Evolutionary conservation across 495 filamentous ascomycete genomes (phyloP).

Genomic region (Aspergillus indologenus): DNA sequence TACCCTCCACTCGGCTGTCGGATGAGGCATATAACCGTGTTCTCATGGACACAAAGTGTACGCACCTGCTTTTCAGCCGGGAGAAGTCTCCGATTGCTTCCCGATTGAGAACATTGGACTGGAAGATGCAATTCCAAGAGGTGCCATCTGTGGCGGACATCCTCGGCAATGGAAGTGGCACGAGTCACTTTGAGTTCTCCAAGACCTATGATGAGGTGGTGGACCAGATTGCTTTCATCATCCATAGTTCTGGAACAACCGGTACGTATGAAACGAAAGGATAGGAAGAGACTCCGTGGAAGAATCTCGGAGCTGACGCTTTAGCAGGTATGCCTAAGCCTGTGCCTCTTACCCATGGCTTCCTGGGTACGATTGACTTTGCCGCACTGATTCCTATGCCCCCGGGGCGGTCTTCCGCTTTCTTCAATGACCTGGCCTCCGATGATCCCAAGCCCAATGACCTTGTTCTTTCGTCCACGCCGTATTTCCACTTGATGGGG

Average conservation of each 20-base stretch:
- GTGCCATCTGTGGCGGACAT: background rate
- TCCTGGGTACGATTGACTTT: background rate
- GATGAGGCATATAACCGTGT: constrained; percentile 29
- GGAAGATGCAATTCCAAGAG: background rate
- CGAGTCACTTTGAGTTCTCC: constrained; percentile 19
- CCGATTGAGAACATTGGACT: background rate
- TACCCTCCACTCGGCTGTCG: constrained; percentile 34
- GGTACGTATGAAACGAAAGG: constrained; percentile 16
- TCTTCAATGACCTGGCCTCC: constrained; percentile 1
- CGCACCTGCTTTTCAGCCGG: constrained; percentile 19
- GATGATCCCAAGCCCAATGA: background rate
- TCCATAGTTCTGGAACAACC: constrained; percentile 58
- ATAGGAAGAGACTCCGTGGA: no score
- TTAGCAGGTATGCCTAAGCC: constrained; percentile 11
- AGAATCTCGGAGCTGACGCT: no score
- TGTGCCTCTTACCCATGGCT: constrained; percentile 12
- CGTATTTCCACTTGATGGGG: constrained; percentile 25
- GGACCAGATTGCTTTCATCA: constrained; percentile 41
- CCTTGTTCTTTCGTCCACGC: constrained; percentile 13
- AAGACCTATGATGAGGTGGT: constrained; percentile 27
- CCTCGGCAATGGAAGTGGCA: background rate
- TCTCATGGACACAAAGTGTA: constrained; percentile 16
- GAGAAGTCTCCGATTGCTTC: constrained; percentile 9
- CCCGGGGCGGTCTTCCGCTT: background rate
- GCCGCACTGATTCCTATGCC: background rate